These are phyloP conservation scores for Ophiostoma himal-ulmi DNA, from an alignment of 2,329 filamentous ascomycete species.

Conservation along the genomic window DNA sequence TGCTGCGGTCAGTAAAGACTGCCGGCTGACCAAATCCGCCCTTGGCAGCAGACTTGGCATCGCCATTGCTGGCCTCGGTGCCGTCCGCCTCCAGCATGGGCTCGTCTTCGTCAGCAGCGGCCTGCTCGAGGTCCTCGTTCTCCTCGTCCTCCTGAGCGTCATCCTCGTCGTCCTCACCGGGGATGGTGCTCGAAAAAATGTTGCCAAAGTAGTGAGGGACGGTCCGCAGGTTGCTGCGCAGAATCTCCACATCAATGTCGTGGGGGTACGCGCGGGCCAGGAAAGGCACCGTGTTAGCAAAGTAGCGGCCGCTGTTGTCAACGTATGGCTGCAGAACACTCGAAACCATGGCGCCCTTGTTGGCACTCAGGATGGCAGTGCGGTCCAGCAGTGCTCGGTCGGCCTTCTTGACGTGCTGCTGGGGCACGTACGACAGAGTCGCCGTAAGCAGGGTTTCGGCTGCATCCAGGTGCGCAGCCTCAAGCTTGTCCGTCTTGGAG, in stretches of 20 bases:
- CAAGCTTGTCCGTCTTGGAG: constrained; percentile 32
- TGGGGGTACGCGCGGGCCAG: constrained; percentile 60
- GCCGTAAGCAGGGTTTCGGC: constrained; percentile 58
- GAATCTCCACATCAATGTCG: constrained; percentile 62
- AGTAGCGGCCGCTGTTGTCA: constrained; percentile 56
- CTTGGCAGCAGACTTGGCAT: not conserved
- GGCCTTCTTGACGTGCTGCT: constrained; percentile 62
- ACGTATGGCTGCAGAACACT: constrained; percentile 75
- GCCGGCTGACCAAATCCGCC: constrained; percentile 20
- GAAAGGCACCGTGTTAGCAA: constrained; percentile 74
- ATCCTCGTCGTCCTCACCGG: constrained; percentile 27
- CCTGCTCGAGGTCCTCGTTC: constrained; percentile 24
- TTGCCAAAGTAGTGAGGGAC: constrained; percentile 30
- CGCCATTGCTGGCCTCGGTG: not conserved
- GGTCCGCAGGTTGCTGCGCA: constrained; percentile 55
- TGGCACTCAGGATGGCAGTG: constrained; percentile 65
- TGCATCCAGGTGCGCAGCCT: constrained; percentile 46
- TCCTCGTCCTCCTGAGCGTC: constrained; percentile 36
- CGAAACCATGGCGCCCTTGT: constrained; percentile 68
- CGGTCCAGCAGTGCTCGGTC: constrained; percentile 72
- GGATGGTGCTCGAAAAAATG: constrained; percentile 26
- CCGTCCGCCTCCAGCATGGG: constrained; percentile 30
- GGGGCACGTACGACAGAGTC: constrained; percentile 58
- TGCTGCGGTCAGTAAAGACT: constrained; percentile 21
- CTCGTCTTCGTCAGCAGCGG: constrained; percentile 29